These are phyloP conservation scores for Phytophthora constricta DNA, from an alignment of 352 stramenopile species.

Conservation along the genomic window DNA sequence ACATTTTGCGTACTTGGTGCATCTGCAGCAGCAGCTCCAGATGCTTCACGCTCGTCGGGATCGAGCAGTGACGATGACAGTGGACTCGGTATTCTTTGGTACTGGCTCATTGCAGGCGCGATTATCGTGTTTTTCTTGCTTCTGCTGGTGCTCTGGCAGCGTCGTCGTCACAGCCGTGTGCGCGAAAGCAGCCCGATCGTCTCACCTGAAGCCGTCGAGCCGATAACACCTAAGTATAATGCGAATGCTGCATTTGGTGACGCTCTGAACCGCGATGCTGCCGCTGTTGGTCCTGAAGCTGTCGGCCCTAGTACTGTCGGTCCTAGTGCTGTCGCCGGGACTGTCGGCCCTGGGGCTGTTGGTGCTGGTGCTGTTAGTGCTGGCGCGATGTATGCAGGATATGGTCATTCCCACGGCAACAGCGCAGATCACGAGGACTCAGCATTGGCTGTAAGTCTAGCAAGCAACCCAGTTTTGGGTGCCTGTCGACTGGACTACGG, in stretches of 20 bases:
- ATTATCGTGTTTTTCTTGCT: conserved; percentile 45
- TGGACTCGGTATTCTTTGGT: conserved; percentile 26
- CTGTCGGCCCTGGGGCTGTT: neutral
- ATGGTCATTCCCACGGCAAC: conserved; percentile 30
- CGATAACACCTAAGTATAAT: conserved; percentile 33
- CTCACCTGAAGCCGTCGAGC: conserved; percentile 28
- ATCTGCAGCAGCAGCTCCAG: conserved; percentile 27
- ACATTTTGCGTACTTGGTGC: conserved; percentile 49
- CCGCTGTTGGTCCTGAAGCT: neutral
- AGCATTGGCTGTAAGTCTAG: conserved; percentile 35
- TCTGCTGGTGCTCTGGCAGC: conserved; percentile 41
- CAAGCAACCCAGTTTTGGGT: conserved; percentile 42
- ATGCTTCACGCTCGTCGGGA: conserved; percentile 25
- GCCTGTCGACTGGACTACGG: conserved; percentile 42
- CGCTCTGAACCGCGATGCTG: conserved; percentile 17
- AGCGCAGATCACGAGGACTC: conserved; percentile 37
- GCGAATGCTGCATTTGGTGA: conserved; percentile 28
- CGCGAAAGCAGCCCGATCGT: conserved; percentile 30
- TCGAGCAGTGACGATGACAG: conserved; percentile 17
- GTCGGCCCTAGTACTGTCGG: neutral
- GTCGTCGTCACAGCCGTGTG: conserved; percentile 27
- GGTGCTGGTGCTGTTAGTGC: neutral
- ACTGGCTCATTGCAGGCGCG: conserved; percentile 43
- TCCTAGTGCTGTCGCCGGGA: no score
- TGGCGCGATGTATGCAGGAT: conserved; percentile 15